Base-by-base conservation (phyloP, 75 land plant genomes). In the Larix kaempferi region DNA sequence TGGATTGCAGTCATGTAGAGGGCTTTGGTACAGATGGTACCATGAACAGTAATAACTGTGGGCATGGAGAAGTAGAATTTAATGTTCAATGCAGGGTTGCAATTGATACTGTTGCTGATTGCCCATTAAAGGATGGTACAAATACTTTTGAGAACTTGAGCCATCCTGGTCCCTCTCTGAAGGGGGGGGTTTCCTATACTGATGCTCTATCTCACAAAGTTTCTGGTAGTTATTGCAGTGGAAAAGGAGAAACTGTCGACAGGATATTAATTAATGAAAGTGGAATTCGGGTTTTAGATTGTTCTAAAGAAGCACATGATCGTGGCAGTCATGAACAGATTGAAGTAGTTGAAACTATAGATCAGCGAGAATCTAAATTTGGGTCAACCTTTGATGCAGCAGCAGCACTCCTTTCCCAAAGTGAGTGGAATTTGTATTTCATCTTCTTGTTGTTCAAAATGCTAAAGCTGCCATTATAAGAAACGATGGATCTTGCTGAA, bases 311-410 rank as follows among this genome's bases (percentile, higher is more conserved):
- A 26, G 69, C 21, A 65, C 17, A 6, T 65, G 69, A 65, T 6
- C 33, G 69, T 37, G 1, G 16, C 19, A 35, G 27, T 33, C 17
- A 21, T 17, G 35, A 65, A 41, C 49, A n/a, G 3, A n/a, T 21
- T 69, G 52, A 69, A 69, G 41, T 69, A 37, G 73, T 69, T 69
- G 73, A 69, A 69, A 69, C 73, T 69, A n/a, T 69, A 41, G 54
- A 69, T 21, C 52, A 69, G 73, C 73, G 73, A 29, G 49, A 41
- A 69, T 21, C 52, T 21, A 41, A 69, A 39, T 69, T 69, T 69
- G 21, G n/a, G 49, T 69, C 52, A 69, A 49, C 52, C 41, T 69
- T 52, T 69, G 73, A 69, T 69, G 73, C 73, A 69, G 73, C 73
- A 69, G 73, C 52, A 10, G 49, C 25, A 41, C 16, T 69, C 73